Evolutionary conservation across 352 stramenopile genomes (phyloP).

Genomic region (Pythium monospermum): DNA sequence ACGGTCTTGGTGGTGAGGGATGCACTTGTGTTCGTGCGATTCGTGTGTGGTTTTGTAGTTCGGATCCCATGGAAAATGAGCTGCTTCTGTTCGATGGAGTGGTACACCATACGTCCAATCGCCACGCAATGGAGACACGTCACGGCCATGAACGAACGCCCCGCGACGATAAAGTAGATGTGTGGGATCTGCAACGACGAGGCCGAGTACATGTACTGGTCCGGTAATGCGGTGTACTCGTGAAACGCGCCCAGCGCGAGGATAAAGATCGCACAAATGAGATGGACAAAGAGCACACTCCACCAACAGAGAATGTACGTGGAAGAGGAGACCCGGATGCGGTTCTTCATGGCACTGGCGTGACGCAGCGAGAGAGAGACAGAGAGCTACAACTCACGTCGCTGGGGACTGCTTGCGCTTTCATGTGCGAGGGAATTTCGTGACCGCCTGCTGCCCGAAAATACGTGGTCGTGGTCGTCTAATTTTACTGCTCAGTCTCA

Average conservation of each 20-base stretch:
- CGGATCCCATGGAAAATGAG: background rate
- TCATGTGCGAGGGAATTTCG: too few relatives aligned
- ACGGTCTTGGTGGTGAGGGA: background rate
- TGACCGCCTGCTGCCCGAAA: too few relatives aligned
- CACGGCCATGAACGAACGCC: background rate
- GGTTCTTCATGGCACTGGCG: too few relatives aligned
- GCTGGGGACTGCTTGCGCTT: too few relatives aligned
- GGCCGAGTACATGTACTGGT: slow-evolving; percentile 2
- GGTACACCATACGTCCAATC: background rate
- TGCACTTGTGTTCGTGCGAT: background rate
- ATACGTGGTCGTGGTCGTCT: too few relatives aligned
- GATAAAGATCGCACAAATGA: background rate
- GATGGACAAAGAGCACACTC: slow-evolving; percentile 1
- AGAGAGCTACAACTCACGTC: too few relatives aligned
- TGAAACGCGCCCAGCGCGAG: background rate
- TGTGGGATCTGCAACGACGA: slow-evolving; percentile 4
- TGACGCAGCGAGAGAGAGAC: too few relatives aligned
- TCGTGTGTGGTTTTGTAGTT: too few relatives aligned
- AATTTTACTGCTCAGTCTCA: too few relatives aligned
- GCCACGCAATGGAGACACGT: slow-evolving; percentile 1
- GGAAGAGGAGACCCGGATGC: too few relatives aligned
- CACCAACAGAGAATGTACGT: too few relatives aligned
- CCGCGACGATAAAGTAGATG: background rate
- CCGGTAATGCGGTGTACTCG: slow-evolving; percentile 2
- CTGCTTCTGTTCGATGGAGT: slow-evolving; percentile 1